phyloP scores from a whole-genome alignment of 768 basidiomycete genomes.

The Panus rudis region DNA sequence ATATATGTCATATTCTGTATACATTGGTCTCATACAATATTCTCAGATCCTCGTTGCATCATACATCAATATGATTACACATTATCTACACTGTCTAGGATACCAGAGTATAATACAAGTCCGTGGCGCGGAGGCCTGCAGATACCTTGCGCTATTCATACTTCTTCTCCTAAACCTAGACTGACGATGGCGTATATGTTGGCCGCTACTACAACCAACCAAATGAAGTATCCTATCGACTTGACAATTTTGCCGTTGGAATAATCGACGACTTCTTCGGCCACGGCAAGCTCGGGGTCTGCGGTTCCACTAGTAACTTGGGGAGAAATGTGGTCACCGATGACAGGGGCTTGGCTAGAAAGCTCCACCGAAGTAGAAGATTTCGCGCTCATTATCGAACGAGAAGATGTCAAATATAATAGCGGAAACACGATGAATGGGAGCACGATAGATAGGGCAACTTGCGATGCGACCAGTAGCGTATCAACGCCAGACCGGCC shows the following conservation, averaged over 20 bases:
- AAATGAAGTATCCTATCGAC: conserved; percentile 48
- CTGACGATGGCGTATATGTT: conserved; percentile 72
- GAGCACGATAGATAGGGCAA: conserved; percentile 72
- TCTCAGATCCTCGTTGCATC: background rate
- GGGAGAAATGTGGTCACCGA: too few relatives aligned
- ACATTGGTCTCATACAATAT: background rate
- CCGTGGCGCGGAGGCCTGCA: too few relatives aligned
- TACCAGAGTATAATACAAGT: background rate
- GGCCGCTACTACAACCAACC: conserved; percentile 59
- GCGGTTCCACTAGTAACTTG: too few relatives aligned
- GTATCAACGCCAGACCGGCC: conserved; percentile 65
- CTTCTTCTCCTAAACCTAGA: conserved; percentile 36
- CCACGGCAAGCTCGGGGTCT: conserved; percentile 13
- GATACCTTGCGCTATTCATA: too few relatives aligned
- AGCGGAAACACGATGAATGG: conserved; percentile 80
- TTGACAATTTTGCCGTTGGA: conserved; percentile 51
- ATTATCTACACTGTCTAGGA: too few relatives aligned
- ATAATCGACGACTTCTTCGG: conserved; percentile 46
- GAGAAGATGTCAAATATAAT: conserved; percentile 61
- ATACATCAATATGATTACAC: too few relatives aligned
- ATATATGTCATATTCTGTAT: background rate
- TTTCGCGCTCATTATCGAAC: conserved; percentile 69
- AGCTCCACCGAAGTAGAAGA: too few relatives aligned
- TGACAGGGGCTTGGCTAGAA: too few relatives aligned
- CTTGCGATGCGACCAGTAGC: conserved; percentile 80